These are phyloP conservation scores for Coemansia javaensis DNA, from an alignment of 192 early-diverging fungal genomes.

Conservation along the genomic window DNA sequence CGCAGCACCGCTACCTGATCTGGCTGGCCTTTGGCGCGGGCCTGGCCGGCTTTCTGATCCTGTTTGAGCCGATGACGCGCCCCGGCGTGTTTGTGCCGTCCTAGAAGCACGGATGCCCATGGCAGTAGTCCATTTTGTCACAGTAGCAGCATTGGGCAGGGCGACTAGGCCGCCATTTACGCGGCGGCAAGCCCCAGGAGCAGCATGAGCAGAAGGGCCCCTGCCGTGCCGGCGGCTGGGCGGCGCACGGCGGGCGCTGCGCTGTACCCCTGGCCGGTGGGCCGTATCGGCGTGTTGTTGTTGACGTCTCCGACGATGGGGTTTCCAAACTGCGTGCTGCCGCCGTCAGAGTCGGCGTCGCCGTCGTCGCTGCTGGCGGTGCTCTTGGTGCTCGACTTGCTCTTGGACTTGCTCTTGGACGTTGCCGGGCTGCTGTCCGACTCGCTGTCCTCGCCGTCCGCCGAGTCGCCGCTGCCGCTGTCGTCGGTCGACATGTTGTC, in stretches of 20 bases:
- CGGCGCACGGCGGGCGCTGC: not conserved
- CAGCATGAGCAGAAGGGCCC: not conserved
- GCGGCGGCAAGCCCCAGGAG: not conserved
- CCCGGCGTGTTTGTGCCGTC: conserved; percentile 14
- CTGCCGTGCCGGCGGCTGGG: not conserved
- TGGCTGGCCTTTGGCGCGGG: conserved; percentile 28
- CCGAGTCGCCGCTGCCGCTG: not conserved
- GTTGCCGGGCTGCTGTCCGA: too few species aligned
- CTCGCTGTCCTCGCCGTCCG: too few species aligned
- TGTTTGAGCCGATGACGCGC: conserved; percentile 47
- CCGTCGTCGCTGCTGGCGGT: conserved; percentile 1
- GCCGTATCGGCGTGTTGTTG: conserved; percentile 19
- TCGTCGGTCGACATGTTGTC: not conserved
- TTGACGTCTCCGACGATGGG: conserved; percentile 31
- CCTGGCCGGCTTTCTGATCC: conserved; percentile 5
- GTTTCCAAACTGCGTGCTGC: conserved; percentile 29
- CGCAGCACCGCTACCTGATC: conserved; percentile 8
- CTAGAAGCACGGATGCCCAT: too few species aligned
- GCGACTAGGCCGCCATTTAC: not conserved
- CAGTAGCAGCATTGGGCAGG: not conserved
- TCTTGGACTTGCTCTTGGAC: too few species aligned
- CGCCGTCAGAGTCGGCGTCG: not conserved
- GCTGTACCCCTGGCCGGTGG: conserved; percentile 38
- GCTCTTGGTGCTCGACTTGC: not conserved
- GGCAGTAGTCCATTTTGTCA: too few species aligned